Evolutionary conservation across 2,329 filamentous ascomycete species (phyloP).

Genomic region (Tympanopsis confertula): DNA sequence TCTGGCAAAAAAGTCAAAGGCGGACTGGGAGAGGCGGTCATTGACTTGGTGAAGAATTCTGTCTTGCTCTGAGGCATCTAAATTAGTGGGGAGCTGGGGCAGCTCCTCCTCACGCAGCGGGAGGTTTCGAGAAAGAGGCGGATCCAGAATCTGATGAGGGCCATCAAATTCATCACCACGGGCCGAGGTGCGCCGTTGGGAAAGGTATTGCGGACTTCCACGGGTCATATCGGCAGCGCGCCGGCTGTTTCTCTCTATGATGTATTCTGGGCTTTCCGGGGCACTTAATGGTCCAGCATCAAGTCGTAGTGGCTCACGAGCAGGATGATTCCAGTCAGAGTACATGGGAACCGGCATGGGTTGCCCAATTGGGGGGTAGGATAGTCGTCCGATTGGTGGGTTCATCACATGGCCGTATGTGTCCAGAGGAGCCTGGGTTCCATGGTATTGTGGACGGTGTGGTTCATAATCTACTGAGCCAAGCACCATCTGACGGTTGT

Average conservation of each 20-base stretch:
- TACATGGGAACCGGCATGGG: constrained; percentile 8
- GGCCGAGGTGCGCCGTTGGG: constrained; percentile 62
- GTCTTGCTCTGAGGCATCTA: constrained; percentile 76
- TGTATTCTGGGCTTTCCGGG: constrained; percentile 3
- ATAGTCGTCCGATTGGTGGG: too few species aligned
- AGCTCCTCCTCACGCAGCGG: constrained; percentile 70
- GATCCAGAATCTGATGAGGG: constrained; percentile 69
- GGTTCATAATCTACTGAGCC: too few species aligned
- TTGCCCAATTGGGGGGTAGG: background rate
- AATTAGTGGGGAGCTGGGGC: constrained; percentile 70
- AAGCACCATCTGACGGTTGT: too few species aligned
- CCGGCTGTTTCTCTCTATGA: background rate
- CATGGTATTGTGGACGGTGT: too few species aligned
- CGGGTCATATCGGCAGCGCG: background rate
- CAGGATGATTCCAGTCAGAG: constrained; percentile 19
- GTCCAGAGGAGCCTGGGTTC: too few species aligned
- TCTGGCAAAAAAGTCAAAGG: constrained; percentile 81
- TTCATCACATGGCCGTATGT: too few species aligned
- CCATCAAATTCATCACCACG: constrained; percentile 86
- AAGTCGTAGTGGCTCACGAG: constrained; percentile 15
- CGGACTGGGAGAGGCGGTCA: constrained; percentile 73
- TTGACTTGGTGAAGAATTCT: constrained; percentile 70
- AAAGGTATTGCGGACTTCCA: background rate
- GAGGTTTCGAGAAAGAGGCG: constrained; percentile 58
- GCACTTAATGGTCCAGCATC: constrained; percentile 17